A percentile compares a stretch with the other conserved stretches of the same genome.
These are phyloP conservation scores for Sphaerosporella brunnea DNA, from an alignment of 495 filamentous ascomycete genomes.

Conservation along the genomic window DNA sequence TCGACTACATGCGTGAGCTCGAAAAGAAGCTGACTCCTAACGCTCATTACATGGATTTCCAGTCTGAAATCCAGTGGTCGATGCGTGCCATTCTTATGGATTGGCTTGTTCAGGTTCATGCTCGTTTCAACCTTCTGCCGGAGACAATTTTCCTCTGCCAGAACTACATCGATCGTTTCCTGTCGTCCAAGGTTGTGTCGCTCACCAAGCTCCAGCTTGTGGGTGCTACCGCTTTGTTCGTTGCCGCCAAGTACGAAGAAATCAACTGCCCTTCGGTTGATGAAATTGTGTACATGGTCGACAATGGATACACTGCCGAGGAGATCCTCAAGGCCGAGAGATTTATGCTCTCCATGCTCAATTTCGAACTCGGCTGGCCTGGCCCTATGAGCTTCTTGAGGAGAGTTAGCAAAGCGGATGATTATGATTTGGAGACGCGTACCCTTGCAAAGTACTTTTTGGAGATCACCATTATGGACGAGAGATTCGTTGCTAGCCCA, in stretches of 20 bases:
- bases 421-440: slow-evolving; percentile 88
- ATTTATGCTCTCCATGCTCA: slow-evolving; percentile 91
- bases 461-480: slow-evolving; percentile 93
- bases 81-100: slow-evolving; percentile 97
- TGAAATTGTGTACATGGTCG: slow-evolving; percentile 98
- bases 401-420: slow-evolving; percentile 94
- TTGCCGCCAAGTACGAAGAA: slow-evolving; percentile 96
- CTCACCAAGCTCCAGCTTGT: slow-evolving; percentile 90
- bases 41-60: slow-evolving; percentile 86
- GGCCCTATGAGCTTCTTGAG: slow-evolving; percentile 96
- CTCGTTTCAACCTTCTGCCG: slow-evolving; percentile 73
- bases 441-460: slow-evolving; percentile 97
- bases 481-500: slow-evolving; percentile 79
- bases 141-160: slow-evolving; percentile 87
- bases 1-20: slow-evolving; percentile 67
- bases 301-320: slow-evolving; percentile 68
- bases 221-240: slow-evolving; percentile 85
- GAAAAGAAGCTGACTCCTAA: slow-evolving; percentile 77
- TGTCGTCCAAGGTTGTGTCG: slow-evolving; percentile 86
- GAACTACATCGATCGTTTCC: slow-evolving; percentile 93
- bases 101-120: slow-evolving; percentile 92
- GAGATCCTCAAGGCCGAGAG: slow-evolving; percentile 95
- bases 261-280: slow-evolving; percentile 87
- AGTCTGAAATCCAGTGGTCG: slow-evolving; percentile 96
- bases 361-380: slow-evolving; percentile 89